Evolutionary conservation across 768 basidiomycete species (phyloP), one percentile per base, ranked within the genome.

Genomic region (Trametes meyenii): DNA sequence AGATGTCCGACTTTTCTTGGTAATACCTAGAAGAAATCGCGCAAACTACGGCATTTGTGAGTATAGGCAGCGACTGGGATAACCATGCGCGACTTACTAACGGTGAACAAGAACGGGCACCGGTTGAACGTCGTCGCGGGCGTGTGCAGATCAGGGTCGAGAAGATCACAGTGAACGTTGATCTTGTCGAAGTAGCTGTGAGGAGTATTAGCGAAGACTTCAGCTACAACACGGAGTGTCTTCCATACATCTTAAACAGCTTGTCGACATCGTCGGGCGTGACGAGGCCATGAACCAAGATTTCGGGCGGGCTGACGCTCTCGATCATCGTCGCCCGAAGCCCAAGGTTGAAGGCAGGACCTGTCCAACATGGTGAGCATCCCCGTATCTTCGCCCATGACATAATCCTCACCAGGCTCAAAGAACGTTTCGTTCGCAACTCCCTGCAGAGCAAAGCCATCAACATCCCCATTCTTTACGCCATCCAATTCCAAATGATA

Each of bases 21-120:
- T 91, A 94, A 42, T 89, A 95, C 57, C 93, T 79, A 0, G 92
- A 92, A 0, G 93, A 87, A 49, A 94, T 86, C 8, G 94, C 93
- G 65, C 93, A 96, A 44, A 96, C 89, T 89, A 67, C 14, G 24
- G 2, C 21, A 38, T n/a, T 13, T 26, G 56, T 8, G 55, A 53
- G 61, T 10, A 36, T 29, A n/a, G n/a, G n/a, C n/a, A n/a, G n/a
- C n/a, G n/a, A n/a, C n/a, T n/a, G n/a, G n/a, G n/a, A n/a, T n/a
- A 10, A 16, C n/a, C 11, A 12, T 10, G 39, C 6, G 17, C 11
- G 1, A 85, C 84, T 78, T 59, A 89, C 89, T 81, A 61, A 93
- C 92, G 48, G 94, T 96, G 73, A 94, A 94, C 36, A 96, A 78
- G 78, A 95, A 96, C 0, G 94, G 94, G 67, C 90, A 92, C 55